Conservation (phyloP, 2,329 filamentous ascomycete species). For the Plenodomus lindquistii region DNA sequence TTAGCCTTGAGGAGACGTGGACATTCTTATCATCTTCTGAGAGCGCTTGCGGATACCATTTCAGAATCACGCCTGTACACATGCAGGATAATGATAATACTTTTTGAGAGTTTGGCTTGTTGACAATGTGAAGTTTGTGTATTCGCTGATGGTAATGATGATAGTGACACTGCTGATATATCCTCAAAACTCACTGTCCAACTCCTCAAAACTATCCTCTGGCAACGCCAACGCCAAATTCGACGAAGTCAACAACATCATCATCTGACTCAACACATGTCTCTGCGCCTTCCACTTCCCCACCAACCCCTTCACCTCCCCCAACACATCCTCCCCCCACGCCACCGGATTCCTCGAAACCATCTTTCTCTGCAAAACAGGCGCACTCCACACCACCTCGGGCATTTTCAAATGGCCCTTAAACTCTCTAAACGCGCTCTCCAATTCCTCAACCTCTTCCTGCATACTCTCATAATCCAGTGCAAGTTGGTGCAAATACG, state of each 20-base stretch:
- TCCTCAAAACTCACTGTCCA: slow-evolving; percentile 15
- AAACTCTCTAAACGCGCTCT: slow-evolving; percentile 13
- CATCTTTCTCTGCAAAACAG: too few relatives aligned
- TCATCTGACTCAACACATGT: slow-evolving; percentile 20
- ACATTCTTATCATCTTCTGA: background rate
- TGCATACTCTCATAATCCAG: slow-evolving; percentile 25
- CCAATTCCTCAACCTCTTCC: slow-evolving; percentile 8
- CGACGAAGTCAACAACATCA: slow-evolving; percentile 18
- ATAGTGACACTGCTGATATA: too few relatives aligned
- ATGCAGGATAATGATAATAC: background rate
- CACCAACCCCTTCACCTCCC: slow-evolving; percentile 18
- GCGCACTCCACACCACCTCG: slow-evolving; percentile 4
- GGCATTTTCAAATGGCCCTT: slow-evolving; percentile 18
- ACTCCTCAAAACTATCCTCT: slow-evolving; percentile 33
- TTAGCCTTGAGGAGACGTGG: background rate
- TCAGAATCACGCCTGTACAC: background rate
- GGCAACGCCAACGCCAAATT: slow-evolving; percentile 24
- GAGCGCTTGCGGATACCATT: background rate
- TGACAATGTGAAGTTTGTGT: too few relatives aligned
- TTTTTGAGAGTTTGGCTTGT: background rate
- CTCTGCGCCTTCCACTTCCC: slow-evolving; percentile 28
- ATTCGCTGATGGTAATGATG: background rate
- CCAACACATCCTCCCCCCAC: slow-evolving; percentile 26
- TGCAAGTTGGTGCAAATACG: slow-evolving; percentile 21
- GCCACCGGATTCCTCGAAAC: slow-evolving; percentile 23